Evolutionary conservation across 768 basidiomycete species (phyloP).

Genomic region (Leccinum disarticulatum): DNA sequence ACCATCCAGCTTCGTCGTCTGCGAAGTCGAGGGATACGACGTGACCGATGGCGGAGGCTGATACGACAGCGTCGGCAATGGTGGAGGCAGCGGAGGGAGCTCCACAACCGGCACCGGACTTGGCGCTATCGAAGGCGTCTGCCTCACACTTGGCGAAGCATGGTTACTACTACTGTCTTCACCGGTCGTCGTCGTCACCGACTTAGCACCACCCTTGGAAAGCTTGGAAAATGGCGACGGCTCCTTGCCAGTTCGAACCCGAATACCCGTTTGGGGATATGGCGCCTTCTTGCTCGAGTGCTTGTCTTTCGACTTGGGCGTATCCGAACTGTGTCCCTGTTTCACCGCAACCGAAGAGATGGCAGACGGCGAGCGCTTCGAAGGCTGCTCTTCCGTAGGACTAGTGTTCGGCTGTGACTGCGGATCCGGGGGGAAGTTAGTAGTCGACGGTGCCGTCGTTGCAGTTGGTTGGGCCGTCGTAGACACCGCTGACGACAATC

Average conservation of each 20-base stretch:
- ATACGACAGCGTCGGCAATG: conserved; percentile 13
- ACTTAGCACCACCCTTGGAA: conserved; percentile 3
- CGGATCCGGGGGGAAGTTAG: conserved; percentile 3
- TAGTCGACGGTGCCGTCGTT: background rate
- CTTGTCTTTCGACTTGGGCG: conserved; percentile 39
- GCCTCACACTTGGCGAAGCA: conserved; percentile 8
- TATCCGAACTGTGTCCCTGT: conserved; percentile 11
- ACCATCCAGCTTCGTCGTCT: conserved; percentile 16
- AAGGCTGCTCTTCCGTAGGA: conserved; percentile 11
- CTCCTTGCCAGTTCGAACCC: conserved; percentile 42
- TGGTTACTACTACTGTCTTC: conserved; percentile 10
- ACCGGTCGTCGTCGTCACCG: conserved; percentile 13
- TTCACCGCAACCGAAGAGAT: conserved; percentile 9
- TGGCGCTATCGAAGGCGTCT: conserved; percentile 9
- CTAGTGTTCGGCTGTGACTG: background rate
- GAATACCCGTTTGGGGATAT: conserved; percentile 48
- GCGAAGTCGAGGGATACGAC: conserved; percentile 7
- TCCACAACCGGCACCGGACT: conserved; percentile 6
- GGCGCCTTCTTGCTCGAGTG: conserved; percentile 38
- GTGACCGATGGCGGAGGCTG: conserved; percentile 9
- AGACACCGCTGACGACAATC: background rate
- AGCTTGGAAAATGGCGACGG: conserved; percentile 21
- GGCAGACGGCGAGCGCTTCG: conserved; percentile 14
- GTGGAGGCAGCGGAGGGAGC: conserved; percentile 14
- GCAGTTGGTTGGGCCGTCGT: background rate